Conservation (phyloP, 2,329 filamentous ascomycete species). For the Colletotrichum sp. region DNA sequence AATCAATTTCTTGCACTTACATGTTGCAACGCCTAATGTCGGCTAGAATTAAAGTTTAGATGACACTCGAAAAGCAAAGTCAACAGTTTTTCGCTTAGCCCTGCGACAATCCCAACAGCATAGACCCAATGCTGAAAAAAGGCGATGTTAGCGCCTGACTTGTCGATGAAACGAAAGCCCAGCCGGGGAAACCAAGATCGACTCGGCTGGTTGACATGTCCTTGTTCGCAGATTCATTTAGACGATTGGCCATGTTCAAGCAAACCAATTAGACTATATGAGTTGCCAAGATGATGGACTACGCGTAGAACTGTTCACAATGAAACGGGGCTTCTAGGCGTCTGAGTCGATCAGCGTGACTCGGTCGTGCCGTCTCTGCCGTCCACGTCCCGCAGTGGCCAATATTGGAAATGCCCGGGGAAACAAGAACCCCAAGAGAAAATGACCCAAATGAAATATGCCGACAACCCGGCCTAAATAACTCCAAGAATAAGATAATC, state of each 20-base stretch:
- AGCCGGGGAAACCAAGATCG: neutral
- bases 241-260: neutral
- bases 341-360: neutral
- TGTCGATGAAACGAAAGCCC: neutral
- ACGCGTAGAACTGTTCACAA: neutral
- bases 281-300: neutral
- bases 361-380: neutral
- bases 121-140: neutral
- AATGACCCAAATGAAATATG: too few species aligned
- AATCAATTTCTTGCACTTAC: neutral
- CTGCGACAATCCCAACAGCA: neutral
- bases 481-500: neutral
- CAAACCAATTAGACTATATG: neutral
- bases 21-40: neutral
- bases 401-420: neutral
- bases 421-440: neutral
- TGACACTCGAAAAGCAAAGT: neutral
- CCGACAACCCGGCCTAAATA: neutral
- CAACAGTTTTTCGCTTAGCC: neutral
- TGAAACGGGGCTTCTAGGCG: neutral
- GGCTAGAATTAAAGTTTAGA: neutral
- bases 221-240: neutral
- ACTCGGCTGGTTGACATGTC: neutral
- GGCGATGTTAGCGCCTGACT: neutral
- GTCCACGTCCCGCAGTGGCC: accelerated